Evolutionary conservation across 2,329 filamentous ascomycete species (phyloP).

Genomic region (Pseudocercospora musae): DNA sequence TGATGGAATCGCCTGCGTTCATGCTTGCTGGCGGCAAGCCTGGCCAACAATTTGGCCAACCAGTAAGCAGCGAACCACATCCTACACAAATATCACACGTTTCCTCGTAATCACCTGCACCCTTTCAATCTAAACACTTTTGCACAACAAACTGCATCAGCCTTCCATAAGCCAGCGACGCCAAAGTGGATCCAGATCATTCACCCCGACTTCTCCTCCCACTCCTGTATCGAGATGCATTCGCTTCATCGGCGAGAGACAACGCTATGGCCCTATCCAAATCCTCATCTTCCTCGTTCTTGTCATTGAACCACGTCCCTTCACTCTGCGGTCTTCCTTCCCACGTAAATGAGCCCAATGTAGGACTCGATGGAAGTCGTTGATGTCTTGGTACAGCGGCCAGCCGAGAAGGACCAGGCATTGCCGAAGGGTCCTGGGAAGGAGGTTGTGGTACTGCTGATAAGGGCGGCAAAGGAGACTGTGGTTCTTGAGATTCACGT

Average conservation of each 20-base stretch:
- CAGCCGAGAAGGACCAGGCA: neutral
- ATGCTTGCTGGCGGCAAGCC: neutral
- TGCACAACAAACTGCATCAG: too few relatives aligned
- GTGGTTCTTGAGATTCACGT: neutral
- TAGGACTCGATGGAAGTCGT: neutral
- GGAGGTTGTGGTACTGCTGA: neutral
- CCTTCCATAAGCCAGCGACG: too few relatives aligned
- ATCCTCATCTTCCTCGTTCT: neutral
- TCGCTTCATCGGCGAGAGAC: neutral
- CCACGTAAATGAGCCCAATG: neutral
- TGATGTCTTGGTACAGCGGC: neutral
- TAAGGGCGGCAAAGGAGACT: neutral
- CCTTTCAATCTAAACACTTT: too few relatives aligned
- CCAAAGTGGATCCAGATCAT: neutral
- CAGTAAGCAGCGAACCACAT: too few relatives aligned
- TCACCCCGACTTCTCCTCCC: neutral
- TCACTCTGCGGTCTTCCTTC: neutral
- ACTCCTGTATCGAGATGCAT: neutral
- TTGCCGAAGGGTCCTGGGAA: neutral
- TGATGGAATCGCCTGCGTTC: neutral
- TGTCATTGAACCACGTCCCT: neutral
- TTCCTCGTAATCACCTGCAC: too few relatives aligned
- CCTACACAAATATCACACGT: too few relatives aligned
- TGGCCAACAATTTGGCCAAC: too few relatives aligned
- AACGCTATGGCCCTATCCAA: neutral